phyloP scores from a whole-genome alignment of 768 basidiomycete species.

The Suillus subaureus region DNA sequence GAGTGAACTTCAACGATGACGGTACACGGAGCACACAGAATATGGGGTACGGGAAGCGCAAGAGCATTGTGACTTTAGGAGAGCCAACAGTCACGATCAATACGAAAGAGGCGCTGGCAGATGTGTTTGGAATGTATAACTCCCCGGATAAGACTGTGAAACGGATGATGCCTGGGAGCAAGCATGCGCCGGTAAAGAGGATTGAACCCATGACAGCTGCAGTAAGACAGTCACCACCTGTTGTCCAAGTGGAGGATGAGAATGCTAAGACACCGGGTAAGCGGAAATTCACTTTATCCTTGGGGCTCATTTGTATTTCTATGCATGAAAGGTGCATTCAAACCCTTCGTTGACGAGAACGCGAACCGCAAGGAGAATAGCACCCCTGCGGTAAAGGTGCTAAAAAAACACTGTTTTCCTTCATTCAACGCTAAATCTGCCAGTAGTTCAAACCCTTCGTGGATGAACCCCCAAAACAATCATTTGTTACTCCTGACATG shows the following conservation, averaged over 20 bases:
- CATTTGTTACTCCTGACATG: conserved; percentile 34
- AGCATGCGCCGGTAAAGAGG: conserved; percentile 71
- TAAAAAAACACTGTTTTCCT: conserved; percentile 1
- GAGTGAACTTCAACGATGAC: conserved; percentile 65
- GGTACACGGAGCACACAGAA: conserved; percentile 47
- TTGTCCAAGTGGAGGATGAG: conserved; percentile 36
- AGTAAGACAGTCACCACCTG: conserved; percentile 34
- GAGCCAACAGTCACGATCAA: conserved; percentile 95
- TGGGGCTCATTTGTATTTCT: conserved; percentile 22
- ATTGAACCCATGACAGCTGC: conserved; percentile 55
- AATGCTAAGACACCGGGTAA: conserved; percentile 40
- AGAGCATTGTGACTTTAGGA: conserved; percentile 46
- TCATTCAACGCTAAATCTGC: conserved; percentile 13
- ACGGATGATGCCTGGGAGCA: conserved; percentile 59
- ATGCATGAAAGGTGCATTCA: conserved; percentile 41
- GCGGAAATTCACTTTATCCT: conserved; percentile 12
- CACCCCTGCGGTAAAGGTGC: conserved; percentile 26
- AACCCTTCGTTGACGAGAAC: conserved; percentile 72
- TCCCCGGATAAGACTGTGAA: conserved; percentile 78
- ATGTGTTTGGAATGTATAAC: conserved; percentile 97
- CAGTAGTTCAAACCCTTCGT: conserved; percentile 68
- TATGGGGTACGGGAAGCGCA: conserved; percentile 43
- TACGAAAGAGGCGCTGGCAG: conserved; percentile 91
- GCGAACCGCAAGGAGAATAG: conserved; percentile 46
- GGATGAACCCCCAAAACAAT: conserved; percentile 53